A percentile compares a stretch with the other conserved stretches of the same genome.
phyloP scores from a whole-genome alignment of 1,284 basidiomycete genomes.

The Leucoagaricus sp. region DNA sequence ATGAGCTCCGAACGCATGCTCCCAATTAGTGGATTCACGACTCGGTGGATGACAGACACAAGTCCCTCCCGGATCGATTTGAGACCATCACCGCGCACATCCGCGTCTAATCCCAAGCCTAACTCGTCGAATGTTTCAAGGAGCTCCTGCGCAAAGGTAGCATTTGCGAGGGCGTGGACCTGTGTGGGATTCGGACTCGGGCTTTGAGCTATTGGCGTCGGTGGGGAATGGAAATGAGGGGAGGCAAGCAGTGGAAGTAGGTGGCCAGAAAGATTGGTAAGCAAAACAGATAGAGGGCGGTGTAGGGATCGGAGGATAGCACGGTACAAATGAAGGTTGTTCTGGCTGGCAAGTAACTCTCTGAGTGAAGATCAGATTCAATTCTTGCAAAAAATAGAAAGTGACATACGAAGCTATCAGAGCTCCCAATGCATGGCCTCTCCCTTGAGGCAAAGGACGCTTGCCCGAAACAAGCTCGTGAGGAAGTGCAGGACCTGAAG shows the following conservation, averaged over 20 bases:
- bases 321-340: slow-evolving; percentile 63
- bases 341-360: slow-evolving; percentile 63
- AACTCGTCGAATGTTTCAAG: slow-evolving; percentile 68
- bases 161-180: slow-evolving; percentile 65
- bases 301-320: slow-evolving; percentile 74
- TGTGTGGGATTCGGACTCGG: slow-evolving; percentile 67
- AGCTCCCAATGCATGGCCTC: slow-evolving; percentile 63
- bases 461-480: slow-evolving; percentile 60
- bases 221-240: slow-evolving; percentile 54
- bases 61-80: slow-evolving; percentile 66
- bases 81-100: slow-evolving; percentile 63
- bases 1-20: slow-evolving; percentile 63
- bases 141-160: slow-evolving; percentile 70
- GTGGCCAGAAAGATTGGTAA: slow-evolving; percentile 66
- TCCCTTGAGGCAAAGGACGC: slow-evolving; percentile 67
- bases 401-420: slow-evolving; percentile 66
- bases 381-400: slow-evolving; percentile 17
- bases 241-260: slow-evolving; percentile 68
- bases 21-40: slow-evolving; percentile 62
- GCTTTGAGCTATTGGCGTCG: slow-evolving; percentile 49
- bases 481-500: slow-evolving; percentile 49
- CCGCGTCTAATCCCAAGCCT: slow-evolving; percentile 58
- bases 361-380: slow-evolving; percentile 38
- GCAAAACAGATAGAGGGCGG: slow-evolving; percentile 71
- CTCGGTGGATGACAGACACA: slow-evolving; percentile 62